A percentile compares a stretch with the other conserved stretches of the same genome.
Conservation (phyloP, 1,139 yeast species). For the Candida sp. region DNA sequence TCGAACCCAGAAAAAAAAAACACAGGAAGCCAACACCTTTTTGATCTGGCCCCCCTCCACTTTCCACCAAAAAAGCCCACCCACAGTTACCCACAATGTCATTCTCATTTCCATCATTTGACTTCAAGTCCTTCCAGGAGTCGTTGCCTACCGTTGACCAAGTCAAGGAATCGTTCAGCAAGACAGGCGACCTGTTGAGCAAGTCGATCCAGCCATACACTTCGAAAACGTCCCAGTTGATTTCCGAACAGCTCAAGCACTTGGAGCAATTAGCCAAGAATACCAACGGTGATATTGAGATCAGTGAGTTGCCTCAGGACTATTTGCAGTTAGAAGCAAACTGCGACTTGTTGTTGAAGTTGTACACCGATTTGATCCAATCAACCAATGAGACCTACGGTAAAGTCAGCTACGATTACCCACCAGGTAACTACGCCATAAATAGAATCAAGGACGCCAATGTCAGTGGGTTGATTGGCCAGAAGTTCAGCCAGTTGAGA, state of each 20-base stretch:
- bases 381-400: conserved; percentile 65
- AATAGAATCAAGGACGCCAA: conserved; percentile 58
- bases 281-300: conserved; percentile 32
- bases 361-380: conserved; percentile 61
- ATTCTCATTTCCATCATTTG: conserved; percentile 52
- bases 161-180: conserved; percentile 40
- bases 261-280: conserved; percentile 45
- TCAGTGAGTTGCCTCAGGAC: conserved; percentile 74
- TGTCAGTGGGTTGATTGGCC: conserved; percentile 59
- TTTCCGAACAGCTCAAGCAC: conserved; percentile 44
- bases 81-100: conserved; percentile 37
- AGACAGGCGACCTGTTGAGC: conserved; percentile 43
- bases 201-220: conserved; percentile 50
- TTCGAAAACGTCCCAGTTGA: conserved; percentile 41
- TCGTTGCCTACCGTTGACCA: conserved; percentile 47
- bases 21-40: not conserved
- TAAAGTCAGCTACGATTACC: conserved; percentile 73
- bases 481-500: conserved; percentile 60
- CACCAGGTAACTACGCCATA: conserved; percentile 62
- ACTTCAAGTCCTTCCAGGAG: conserved; percentile 51
- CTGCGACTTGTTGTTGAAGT: conserved; percentile 63
- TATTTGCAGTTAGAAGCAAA: conserved; percentile 68
- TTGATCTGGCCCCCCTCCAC: not conserved
- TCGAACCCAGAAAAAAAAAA: not conserved
- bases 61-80: not conserved